Conservation (phyloP, 83 land plant species). For the Picea abies region DNA sequence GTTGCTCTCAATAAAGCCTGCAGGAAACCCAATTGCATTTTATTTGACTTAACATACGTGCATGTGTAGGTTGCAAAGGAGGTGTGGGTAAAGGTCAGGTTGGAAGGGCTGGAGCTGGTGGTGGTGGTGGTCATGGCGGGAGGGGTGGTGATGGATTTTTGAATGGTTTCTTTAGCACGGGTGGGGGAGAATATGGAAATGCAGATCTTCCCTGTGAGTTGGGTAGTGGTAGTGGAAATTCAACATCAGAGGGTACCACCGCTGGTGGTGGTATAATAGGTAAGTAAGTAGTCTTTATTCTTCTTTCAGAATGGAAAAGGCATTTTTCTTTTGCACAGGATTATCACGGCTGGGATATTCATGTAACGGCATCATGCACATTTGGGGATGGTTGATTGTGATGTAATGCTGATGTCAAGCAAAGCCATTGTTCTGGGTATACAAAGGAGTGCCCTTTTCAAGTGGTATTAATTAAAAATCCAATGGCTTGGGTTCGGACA, state of each 20-base stretch:
- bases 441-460: neutral
- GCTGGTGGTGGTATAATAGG: slow-evolving; percentile 97
- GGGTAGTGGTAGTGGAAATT: slow-evolving; percentile 97
- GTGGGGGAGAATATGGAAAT: slow-evolving; percentile 82
- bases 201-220: slow-evolving; percentile 84
- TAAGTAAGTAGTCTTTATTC: slow-evolving; percentile 7
- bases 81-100: slow-evolving; percentile 80
- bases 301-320: neutral
- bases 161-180: slow-evolving; percentile 51
- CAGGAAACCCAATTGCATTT: neutral
- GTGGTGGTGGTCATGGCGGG: slow-evolving; percentile 98
- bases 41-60: neutral
- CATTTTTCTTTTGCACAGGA: neutral
- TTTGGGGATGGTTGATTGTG: neutral
- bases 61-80: slow-evolving; percentile 83
- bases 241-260: slow-evolving; percentile 43
- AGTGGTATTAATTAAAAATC: neutral
- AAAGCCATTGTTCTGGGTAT: neutral
- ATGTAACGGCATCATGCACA: neutral
- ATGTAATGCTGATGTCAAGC: neutral
- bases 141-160: slow-evolving; percentile 80
- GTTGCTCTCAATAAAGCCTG: too few species aligned
- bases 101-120: slow-evolving; percentile 54
- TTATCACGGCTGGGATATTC: neutral
- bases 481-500: too few species aligned